Percentiles rank a stretch among this genome's conserved stretches.
Evolutionary conservation across 805 yeast species (phyloP).

Genomic region (Yarrowia osloensis): DNA sequence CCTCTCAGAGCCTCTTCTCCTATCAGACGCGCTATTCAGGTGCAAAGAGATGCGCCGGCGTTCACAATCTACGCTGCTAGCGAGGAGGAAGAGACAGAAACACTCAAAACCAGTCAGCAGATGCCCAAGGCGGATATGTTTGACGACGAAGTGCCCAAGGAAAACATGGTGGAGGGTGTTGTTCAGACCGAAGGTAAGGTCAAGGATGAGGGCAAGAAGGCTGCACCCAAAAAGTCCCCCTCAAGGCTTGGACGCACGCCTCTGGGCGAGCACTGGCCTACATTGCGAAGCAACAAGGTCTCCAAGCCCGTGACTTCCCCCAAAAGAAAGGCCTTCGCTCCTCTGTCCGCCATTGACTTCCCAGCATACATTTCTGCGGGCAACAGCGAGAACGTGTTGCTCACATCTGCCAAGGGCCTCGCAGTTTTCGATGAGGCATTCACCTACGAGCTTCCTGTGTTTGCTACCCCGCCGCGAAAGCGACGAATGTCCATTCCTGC

Average conservation of each 20-base stretch:
- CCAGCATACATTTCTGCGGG: constrained; percentile 24
- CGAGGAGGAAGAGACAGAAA: constrained; percentile 18
- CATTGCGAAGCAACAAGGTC: constrained; percentile 1
- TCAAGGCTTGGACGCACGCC: constrained; percentile 3
- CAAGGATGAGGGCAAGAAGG: neutral
- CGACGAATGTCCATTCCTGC: constrained; percentile 9
- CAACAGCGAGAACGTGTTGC: neutral
- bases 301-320: constrained; percentile 7
- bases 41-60: constrained; percentile 17
- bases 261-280: constrained; percentile 27
- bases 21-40: constrained; percentile 21
- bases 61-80: constrained; percentile 24
- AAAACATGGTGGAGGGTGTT: constrained; percentile 17
- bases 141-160: constrained; percentile 28
- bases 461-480: constrained; percentile 29
- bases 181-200: neutral
- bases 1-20: constrained; percentile 6
- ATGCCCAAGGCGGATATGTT: constrained; percentile 24
- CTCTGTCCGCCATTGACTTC: constrained; percentile 1
- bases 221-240: neutral
- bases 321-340: constrained; percentile 5
- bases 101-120: neutral
- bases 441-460: constrained; percentile 27
- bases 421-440: neutral
- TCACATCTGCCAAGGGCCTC: constrained; percentile 18